A percentile compares a stretch with the other conserved stretches of the same genome.
These are phyloP conservation scores for Annulohypoxylon bovei DNA, from an alignment of 495 filamentous ascomycete genomes.

Conservation along the genomic window DNA sequence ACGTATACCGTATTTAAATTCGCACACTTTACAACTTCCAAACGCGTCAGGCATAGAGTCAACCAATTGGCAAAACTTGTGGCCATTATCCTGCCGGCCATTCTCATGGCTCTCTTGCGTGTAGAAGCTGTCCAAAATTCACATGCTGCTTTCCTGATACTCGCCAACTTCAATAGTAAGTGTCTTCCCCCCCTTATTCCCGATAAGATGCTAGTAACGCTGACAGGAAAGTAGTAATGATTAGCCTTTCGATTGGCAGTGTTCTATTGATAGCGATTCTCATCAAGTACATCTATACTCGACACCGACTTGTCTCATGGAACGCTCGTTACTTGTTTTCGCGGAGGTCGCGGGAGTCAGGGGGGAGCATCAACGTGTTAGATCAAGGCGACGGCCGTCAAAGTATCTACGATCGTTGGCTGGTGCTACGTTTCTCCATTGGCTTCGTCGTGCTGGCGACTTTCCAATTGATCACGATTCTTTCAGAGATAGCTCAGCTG, in stretches of 20 bases:
- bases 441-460: constrained; percentile 56
- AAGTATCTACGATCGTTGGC: constrained; percentile 59
- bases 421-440: constrained; percentile 57
- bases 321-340: constrained; percentile 47
- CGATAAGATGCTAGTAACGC: neutral
- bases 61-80: constrained; percentile 50
- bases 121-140: constrained; percentile 42
- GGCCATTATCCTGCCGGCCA: constrained; percentile 48
- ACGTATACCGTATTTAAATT: constrained; percentile 51
- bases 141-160: constrained; percentile 47
- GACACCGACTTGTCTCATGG: constrained; percentile 51
- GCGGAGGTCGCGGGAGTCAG: constrained; percentile 29
- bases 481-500: constrained; percentile 53
- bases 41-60: constrained; percentile 38
- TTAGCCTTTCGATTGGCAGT: constrained; percentile 52
- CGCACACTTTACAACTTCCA: constrained; percentile 22
- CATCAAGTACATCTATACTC: constrained; percentile 57
- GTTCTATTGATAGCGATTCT: constrained; percentile 55
- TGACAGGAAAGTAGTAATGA: constrained; percentile 48
- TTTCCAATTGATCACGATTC: constrained; percentile 56
- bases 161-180: constrained; percentile 57
- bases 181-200: neutral
- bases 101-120: constrained; percentile 53
- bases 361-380: constrained; percentile 27
- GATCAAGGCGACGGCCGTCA: constrained; percentile 31